These are phyloP conservation scores for Vigna angularis DNA, from an alignment of 306 rosid species.

Conservation along the genomic window DNA sequence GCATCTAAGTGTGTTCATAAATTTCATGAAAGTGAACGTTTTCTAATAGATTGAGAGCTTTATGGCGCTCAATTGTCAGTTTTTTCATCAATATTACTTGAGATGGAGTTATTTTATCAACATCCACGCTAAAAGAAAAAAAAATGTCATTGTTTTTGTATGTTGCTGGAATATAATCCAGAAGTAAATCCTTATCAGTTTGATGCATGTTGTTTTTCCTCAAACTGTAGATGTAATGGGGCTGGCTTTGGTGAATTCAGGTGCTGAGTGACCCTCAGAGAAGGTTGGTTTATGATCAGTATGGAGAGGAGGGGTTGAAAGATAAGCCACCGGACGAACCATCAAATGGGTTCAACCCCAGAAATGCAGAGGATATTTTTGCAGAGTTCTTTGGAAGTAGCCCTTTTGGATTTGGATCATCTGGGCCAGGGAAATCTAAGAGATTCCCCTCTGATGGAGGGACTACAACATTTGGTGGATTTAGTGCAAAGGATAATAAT, in stretches of 20 bases:
- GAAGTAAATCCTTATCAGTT: neutral
- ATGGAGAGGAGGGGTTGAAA: conserved; percentile 94
- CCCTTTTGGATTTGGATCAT: conserved; percentile 87
- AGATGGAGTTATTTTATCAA: neutral
- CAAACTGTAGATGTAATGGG: neutral
- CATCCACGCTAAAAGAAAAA: too few species aligned
- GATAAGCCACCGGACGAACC: conserved; percentile 77
- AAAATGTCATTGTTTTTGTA: too few species aligned
- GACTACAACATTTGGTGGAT: conserved; percentile 64
- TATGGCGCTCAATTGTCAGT: neutral
- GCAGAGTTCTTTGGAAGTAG: conserved; percentile 96
- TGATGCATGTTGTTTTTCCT: neutral
- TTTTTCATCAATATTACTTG: neutral
- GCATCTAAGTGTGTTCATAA: conserved; percentile 21
- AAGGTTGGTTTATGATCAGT: conserved; percentile 74
- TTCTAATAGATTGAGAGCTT: neutral
- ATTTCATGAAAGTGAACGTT: neutral
- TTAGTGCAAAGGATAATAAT: conserved; percentile 57
- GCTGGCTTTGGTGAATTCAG: conserved; percentile 54
- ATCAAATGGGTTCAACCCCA: conserved; percentile 76
- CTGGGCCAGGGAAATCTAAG: conserved; percentile 75
- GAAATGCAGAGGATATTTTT: conserved; percentile 95
- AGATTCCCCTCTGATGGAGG: conserved; percentile 76
- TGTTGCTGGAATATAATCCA: too few species aligned
- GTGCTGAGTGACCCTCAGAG: conserved; percentile 90